Conservation (phyloP, 805 yeast species). For the Candida railenensis region DNA sequence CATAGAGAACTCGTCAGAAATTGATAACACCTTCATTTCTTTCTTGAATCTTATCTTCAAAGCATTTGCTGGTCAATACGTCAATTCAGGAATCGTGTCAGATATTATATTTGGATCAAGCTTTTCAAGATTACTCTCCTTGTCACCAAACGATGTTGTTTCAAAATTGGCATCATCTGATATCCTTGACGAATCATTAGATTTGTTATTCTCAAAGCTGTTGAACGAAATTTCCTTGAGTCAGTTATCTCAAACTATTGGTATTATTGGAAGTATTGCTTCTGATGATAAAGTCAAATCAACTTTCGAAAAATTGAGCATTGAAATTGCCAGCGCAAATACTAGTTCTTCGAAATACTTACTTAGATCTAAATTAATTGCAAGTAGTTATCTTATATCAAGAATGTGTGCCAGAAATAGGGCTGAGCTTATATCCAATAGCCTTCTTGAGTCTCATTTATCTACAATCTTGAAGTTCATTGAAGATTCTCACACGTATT, state of each 20-base stretch:
- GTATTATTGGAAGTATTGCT: constrained; percentile 49
- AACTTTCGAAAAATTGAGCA: constrained; percentile 8
- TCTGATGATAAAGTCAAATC: constrained; percentile 6
- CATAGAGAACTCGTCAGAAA: constrained; percentile 13
- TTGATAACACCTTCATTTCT: constrained; percentile 12
- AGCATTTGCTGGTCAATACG: constrained; percentile 28
- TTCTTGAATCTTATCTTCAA: constrained; percentile 35
- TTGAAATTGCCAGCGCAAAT: constrained; percentile 1
- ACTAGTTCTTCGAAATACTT: constrained; percentile 11
- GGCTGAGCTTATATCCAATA: constrained; percentile 12
- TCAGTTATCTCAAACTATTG: constrained; percentile 45
- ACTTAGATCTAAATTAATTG: constrained; percentile 22
- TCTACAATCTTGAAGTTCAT: constrained; percentile 13
- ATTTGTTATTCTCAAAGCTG: constrained; percentile 19
- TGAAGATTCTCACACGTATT: constrained; percentile 20
- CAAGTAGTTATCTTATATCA: constrained; percentile 46
- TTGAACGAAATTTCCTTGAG: constrained; percentile 20
- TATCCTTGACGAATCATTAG: constrained; percentile 20
- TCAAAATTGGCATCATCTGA: constrained; percentile 13
- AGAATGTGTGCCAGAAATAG: constrained; percentile 40
- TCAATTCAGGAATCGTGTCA: constrained; percentile 11
- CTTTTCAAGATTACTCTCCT: constrained; percentile 30
- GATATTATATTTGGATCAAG: constrained; percentile 35
- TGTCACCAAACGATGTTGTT: constrained; percentile 27
- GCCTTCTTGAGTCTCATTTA: constrained; percentile 11